A percentile compares a stretch with the other conserved stretches of the same genome.
These are phyloP conservation scores for Strobilomyces echinocephalus DNA, from an alignment of 768 basidiomycete genomes.

Conservation along the genomic window DNA sequence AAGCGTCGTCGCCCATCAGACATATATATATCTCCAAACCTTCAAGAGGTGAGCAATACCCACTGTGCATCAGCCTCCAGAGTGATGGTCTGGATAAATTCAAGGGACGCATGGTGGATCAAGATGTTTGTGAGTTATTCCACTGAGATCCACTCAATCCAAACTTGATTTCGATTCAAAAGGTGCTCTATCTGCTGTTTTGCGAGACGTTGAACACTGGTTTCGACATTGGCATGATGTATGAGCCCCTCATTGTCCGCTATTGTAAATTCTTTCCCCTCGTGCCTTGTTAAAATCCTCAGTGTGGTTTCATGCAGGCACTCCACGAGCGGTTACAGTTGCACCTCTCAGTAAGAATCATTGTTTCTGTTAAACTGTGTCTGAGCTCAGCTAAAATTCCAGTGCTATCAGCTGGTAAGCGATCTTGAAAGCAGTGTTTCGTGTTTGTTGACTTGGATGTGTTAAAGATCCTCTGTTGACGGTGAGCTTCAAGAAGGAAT, in stretches of 20 bases:
- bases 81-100: background rate
- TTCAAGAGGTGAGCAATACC: constrained; percentile 33
- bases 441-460: background rate
- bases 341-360: constrained; percentile 5
- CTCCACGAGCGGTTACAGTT: background rate
- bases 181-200: constrained; percentile 42
- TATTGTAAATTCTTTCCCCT: constrained; percentile 34
- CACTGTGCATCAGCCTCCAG: background rate
- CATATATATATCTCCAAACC: constrained; percentile 44
- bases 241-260: constrained; percentile 42
- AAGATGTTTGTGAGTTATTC: constrained; percentile 38
- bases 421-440: background rate
- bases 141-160: too few species aligned
- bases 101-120: constrained; percentile 47
- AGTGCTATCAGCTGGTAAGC: constrained; percentile 17
- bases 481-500: constrained; percentile 19
- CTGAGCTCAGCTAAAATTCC: constrained; percentile 5
- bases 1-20: constrained; percentile 22
- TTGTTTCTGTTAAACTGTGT: constrained; percentile 10
- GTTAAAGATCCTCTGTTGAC: constrained; percentile 43
- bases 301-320: constrained; percentile 28
- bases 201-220: constrained; percentile 46
- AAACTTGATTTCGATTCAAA: background rate
- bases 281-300: background rate
- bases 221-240: constrained; percentile 45